These are phyloP conservation scores for Exophiala dermatitidis DNA, from an alignment of 2,329 filamentous ascomycete genomes.

Conservation along the genomic window DNA sequence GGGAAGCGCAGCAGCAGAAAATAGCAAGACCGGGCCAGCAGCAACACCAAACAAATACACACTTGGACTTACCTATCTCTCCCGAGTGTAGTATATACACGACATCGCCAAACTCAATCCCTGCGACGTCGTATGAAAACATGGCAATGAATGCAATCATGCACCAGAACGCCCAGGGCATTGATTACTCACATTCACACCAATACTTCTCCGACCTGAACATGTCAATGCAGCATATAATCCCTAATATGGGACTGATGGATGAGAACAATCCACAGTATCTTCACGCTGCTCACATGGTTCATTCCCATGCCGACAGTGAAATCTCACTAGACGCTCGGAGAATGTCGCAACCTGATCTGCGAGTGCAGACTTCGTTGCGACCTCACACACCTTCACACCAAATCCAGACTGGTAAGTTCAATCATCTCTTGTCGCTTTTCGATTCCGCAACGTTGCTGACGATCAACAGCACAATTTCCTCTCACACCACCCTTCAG, in stretches of 20 bases:
- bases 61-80: conserved; percentile 35
- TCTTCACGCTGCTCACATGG: conserved; percentile 21
- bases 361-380: conserved; percentile 32
- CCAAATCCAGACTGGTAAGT: conserved; percentile 55
- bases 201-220: conserved; percentile 22
- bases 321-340: conserved; percentile 27
- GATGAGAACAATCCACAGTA: conserved; percentile 27
- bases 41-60: conserved; percentile 31
- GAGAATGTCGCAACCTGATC: conserved; percentile 37
- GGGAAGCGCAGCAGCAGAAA: conserved; percentile 85
- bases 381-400: conserved; percentile 57
- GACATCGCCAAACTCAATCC: conserved; percentile 17
- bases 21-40: conserved; percentile 67
- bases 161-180: conserved; percentile 21
- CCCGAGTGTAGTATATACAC: conserved; percentile 27
- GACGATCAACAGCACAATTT: conserved; percentile 47
- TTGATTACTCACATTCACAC: conserved; percentile 24
- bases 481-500: conserved; percentile 59
- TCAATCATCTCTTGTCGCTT: background rate
- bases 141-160: conserved; percentile 28
- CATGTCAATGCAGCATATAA: conserved; percentile 21
- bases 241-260: conserved; percentile 16
- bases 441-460: conserved; percentile 11
- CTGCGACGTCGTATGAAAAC: conserved; percentile 22
- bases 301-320: conserved; percentile 16